These are phyloP conservation scores for Monilinia polystroma DNA, from an alignment of 2,329 filamentous ascomycete species.

Conservation along the genomic window DNA sequence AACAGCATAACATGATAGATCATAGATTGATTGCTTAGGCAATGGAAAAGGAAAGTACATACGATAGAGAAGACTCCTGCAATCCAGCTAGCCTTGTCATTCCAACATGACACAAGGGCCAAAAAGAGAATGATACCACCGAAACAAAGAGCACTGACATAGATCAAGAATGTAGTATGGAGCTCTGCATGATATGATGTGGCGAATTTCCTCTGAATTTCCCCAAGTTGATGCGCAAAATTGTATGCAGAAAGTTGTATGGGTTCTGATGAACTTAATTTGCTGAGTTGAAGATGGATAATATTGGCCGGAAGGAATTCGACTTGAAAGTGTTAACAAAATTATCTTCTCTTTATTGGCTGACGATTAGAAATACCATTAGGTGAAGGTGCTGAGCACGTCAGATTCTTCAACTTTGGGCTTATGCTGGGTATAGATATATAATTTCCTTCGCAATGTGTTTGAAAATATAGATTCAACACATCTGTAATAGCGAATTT, in stretches of 20 bases:
- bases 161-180: background rate
- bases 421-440: background rate
- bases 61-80: background rate
- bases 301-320: background rate
- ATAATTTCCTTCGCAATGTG: conserved; percentile 12
- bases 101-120: background rate
- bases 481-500: conserved; percentile 3
- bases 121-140: background rate
- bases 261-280: background rate
- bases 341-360: background rate
- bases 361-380: conserved; percentile 1
- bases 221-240: conserved; percentile 8
- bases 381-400: conserved; percentile 7
- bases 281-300: conserved; percentile 11
- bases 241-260: background rate
- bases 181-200: conserved; percentile 6
- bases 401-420: background rate
- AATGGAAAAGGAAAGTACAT: background rate
- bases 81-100: background rate
- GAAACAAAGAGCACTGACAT: background rate
- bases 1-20: background rate
- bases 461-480: conserved; percentile 14
- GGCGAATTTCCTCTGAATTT: background rate
- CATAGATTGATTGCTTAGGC: background rate
- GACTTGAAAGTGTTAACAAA: background rate